phyloP scores from a whole-genome alignment of 768 basidiomycete genomes.

The Russula foetens region DNA sequence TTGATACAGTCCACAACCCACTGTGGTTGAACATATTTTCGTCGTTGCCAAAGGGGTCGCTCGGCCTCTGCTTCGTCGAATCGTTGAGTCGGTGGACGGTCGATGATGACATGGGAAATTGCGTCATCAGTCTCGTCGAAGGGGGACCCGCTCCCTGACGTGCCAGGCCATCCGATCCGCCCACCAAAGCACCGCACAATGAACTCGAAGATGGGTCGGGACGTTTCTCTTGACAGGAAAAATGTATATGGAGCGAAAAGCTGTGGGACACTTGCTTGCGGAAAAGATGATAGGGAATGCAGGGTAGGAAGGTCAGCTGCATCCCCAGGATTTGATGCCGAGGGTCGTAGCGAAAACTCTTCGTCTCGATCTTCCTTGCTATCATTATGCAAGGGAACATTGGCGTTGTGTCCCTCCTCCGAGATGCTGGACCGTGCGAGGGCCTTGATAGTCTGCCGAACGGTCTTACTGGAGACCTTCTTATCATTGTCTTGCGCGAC shows the following conservation, averaged over 20 bases:
- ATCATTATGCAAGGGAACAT: slow-evolving; percentile 23
- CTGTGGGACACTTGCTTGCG: slow-evolving; percentile 46
- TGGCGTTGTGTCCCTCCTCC: slow-evolving; percentile 27
- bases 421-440: slow-evolving; percentile 30
- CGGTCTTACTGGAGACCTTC: slow-evolving; percentile 48
- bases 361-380: slow-evolving; percentile 36
- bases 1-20: slow-evolving; percentile 98
- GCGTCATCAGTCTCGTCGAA: slow-evolving; percentile 67
- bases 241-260: slow-evolving; percentile 85
- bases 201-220: slow-evolving; percentile 90
- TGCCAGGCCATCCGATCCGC: slow-evolving; percentile 79
- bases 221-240: slow-evolving; percentile 89
- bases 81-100: slow-evolving; percentile 60
- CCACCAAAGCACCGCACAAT: slow-evolving; percentile 89
- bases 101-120: slow-evolving; percentile 94
- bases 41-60: slow-evolving; percentile 51
- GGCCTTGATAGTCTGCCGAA: slow-evolving; percentile 54
- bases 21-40: slow-evolving; percentile 93
- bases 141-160: slow-evolving; percentile 77
- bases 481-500: slow-evolving; percentile 33
- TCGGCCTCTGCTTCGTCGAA: slow-evolving; percentile 46
- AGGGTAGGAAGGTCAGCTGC: slow-evolving; percentile 55
- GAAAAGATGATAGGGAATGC: slow-evolving; percentile 52
- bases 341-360: slow-evolving; percentile 59
- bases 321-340: slow-evolving; percentile 40